Base-by-base conservation (phyloP, 805 yeast genomes). In the Deakozyma indianensis region DNA sequence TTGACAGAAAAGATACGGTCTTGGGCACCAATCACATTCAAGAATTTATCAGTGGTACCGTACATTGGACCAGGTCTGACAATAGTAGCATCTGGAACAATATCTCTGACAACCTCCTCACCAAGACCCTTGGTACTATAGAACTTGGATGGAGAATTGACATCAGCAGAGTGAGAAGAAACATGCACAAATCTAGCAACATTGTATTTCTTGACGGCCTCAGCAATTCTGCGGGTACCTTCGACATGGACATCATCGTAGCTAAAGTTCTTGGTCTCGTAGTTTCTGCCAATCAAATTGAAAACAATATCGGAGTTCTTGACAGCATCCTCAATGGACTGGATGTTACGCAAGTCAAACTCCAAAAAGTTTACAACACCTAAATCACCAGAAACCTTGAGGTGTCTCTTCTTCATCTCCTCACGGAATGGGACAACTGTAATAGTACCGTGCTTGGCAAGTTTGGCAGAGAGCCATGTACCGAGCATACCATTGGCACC, bases 341-440 rank as follows among this genome's bases (percentile, higher is more conserved):
- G 67, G 55, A 82, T 53, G 67, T 85, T 85, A 63, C 95, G 72
- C 51, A 85, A 67, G 61, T 85, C 95, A 56, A 83, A 76, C 63
- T 85, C 95, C 51, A 83, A 76, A 61, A 78, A 80, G 65, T 81
- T 82, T 45, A 85, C 86, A 41, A 85, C 94, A 25, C 95, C 95
- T 52, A 84, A 73, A 62, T 85, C 95, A 41, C 95, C 95, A 42
- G 79, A 71, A 46, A 82, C 83, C 66, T 83, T 85, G 54, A 85
- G 69, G 58, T 81, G 83, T 56, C 94, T 73, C 63, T 73, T 79
- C 58, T 78, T 75, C 70, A 78, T 70, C 56, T 80, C 88, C 59
- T 85, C 88, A 58, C 95, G 73, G 68, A 59, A 84, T n/a, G 95
- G 94, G 21, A 76, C 79, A 43, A 83, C 75, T 5, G 81, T 77